phyloP scores from a whole-genome alignment of 805 yeast genomes.

The Wickerhamiella slavikovae region DNA sequence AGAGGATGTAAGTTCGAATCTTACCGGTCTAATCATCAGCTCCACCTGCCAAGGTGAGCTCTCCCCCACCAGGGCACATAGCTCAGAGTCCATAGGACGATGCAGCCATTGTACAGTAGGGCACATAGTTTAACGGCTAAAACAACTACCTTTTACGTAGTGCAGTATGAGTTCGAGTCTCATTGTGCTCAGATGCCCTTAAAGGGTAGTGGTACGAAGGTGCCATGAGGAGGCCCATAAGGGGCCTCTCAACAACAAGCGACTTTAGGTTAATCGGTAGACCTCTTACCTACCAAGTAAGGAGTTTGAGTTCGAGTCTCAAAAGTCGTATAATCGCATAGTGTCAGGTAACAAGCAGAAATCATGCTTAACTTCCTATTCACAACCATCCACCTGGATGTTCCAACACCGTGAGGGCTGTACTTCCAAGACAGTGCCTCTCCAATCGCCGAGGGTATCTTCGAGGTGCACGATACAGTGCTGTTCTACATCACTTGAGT shows the following conservation, averaged over 20 bases:
- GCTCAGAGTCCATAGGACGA: too few relatives aligned
- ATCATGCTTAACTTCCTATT: slow-evolving; percentile 3
- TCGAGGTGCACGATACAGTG: slow-evolving; percentile 4
- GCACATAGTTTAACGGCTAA: slow-evolving; percentile 3
- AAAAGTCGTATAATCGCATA: slow-evolving; percentile 1
- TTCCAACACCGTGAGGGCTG: slow-evolving; percentile 13
- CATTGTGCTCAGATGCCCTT: slow-evolving; percentile 1
- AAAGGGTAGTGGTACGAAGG: background rate
- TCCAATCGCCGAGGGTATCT: slow-evolving; percentile 5
- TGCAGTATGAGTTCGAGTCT: slow-evolving; percentile 7
- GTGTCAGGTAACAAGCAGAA: background rate
- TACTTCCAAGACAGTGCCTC: slow-evolving; percentile 12
- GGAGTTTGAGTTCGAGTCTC: slow-evolving; percentile 4
- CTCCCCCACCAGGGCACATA: too few relatives aligned
- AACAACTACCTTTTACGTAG: slow-evolving; percentile 3
- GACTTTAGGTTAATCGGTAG: slow-evolving; percentile 5
- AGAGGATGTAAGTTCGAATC: slow-evolving; percentile 3
- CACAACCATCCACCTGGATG: slow-evolving; percentile 8
- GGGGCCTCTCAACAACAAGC: slow-evolving; percentile 1
- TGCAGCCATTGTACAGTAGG: too few relatives aligned
- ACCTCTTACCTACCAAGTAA: slow-evolving; percentile 4
- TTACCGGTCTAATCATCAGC: slow-evolving; percentile 1
- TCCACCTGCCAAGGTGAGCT: too few relatives aligned
- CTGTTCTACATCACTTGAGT: slow-evolving; percentile 4
- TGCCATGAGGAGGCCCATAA: background rate